Evolutionary conservation across 208 protist species (phyloP).

Genomic region (Acanthamoeba polyphaga): DNA sequence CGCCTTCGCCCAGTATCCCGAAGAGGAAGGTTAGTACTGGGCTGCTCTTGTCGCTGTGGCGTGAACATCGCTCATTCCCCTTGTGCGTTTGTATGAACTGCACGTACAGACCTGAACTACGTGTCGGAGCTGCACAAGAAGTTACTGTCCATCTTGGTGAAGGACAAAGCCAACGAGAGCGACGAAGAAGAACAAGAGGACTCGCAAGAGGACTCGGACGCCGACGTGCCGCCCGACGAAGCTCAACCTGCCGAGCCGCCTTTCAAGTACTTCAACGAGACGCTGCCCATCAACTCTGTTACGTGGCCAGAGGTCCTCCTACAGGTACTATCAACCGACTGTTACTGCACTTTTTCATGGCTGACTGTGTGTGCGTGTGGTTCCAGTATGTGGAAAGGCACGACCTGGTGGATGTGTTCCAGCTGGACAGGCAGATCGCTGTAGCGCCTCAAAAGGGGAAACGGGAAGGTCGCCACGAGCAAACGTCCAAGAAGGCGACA

Average conservation of each 20-base stretch:
- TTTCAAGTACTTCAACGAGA: neutral
- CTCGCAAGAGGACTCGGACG: neutral
- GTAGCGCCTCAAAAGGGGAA: neutral
- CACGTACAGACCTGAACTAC: neutral
- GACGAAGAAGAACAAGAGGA: neutral
- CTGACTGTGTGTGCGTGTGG: too few species aligned
- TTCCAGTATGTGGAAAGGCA: neutral
- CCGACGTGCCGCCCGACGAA: neutral
- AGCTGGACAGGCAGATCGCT: neutral
- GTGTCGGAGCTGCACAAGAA: neutral
- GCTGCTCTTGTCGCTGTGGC: neutral
- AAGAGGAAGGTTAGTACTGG: neutral
- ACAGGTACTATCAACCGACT: neutral
- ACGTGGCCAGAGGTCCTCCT: conserved; percentile 16
- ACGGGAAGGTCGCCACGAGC: too few species aligned
- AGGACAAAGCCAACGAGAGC: neutral
- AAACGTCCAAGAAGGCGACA: neutral
- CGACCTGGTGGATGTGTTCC: neutral
- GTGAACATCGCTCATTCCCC: too few species aligned
- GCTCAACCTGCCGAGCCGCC: neutral
- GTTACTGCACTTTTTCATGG: too few species aligned
- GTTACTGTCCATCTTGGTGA: neutral
- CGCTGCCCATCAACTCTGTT: neutral
- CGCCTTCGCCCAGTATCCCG: neutral
- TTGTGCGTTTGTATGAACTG: too few species aligned